phyloP scores from a whole-genome alignment of 495 filamentous ascomycete species.

The Glarea lozoyensis region DNA sequence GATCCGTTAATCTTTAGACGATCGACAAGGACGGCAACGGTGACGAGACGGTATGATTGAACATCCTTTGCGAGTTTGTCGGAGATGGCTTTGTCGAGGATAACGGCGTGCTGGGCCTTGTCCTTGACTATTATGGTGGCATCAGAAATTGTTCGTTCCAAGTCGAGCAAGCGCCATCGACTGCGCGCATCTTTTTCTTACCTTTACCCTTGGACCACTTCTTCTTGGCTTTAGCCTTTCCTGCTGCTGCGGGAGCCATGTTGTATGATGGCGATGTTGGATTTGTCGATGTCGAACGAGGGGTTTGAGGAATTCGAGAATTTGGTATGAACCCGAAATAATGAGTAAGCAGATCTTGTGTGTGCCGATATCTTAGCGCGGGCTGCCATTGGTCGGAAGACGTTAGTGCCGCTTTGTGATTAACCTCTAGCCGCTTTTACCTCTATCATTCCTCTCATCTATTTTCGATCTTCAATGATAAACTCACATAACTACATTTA shows the following conservation, averaged over 20 bases:
- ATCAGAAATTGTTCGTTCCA: slow-evolving; percentile 17
- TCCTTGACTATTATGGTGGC: slow-evolving; percentile 79
- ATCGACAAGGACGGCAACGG: slow-evolving; percentile 96
- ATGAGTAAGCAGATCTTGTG: too few relatives aligned
- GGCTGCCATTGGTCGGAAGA: too few relatives aligned
- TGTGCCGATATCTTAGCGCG: background rate
- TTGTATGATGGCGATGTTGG: background rate
- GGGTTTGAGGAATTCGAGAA: background rate
- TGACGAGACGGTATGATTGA: slow-evolving; percentile 99
- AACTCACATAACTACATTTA: too few relatives aligned
- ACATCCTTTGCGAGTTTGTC: slow-evolving; percentile 98
- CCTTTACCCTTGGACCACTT: slow-evolving; percentile 99
- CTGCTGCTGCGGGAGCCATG: slow-evolving; percentile 43
- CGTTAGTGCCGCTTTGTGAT: too few relatives aligned
- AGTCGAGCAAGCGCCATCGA: slow-evolving; percentile 26
- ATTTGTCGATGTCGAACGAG: slow-evolving; percentile 2
- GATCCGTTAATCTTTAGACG: slow-evolving; percentile 99
- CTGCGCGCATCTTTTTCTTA: slow-evolving; percentile 20
- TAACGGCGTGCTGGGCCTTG: slow-evolving; percentile 96
- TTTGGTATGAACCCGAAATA: background rate
- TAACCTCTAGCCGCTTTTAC: too few relatives aligned
- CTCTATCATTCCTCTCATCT: too few relatives aligned
- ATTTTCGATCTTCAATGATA: too few relatives aligned
- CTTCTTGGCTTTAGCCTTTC: slow-evolving; percentile 75
- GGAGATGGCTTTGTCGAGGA: slow-evolving; percentile 69